Percentiles rank a stretch among this genome's conserved stretches.
These are phyloP conservation scores for Suhomyces sp. DNA, from an alignment of 805 yeast genomes.

Conservation along the genomic window DNA sequence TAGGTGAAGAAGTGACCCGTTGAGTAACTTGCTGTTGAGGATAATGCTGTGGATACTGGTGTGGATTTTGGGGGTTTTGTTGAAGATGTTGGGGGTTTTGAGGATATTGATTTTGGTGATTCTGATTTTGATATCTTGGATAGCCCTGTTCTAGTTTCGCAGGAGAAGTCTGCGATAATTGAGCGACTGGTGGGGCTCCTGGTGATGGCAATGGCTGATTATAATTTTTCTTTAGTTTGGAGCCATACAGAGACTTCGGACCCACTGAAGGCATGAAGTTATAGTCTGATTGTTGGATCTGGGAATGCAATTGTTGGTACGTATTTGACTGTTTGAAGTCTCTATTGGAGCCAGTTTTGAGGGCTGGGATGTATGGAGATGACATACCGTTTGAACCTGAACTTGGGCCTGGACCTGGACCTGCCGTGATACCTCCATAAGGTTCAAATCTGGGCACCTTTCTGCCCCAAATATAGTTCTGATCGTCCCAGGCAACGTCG, in stretches of 20 bases:
- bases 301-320: constrained; percentile 38
- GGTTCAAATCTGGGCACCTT: constrained; percentile 29
- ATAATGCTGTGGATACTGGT: constrained; percentile 6
- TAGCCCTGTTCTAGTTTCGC: constrained; percentile 2
- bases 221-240: constrained; percentile 26
- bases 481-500: constrained; percentile 40
- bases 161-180: background rate
- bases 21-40: background rate
- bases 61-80: constrained; percentile 4
- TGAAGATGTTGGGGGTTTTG: constrained; percentile 5
- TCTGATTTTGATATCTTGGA: background rate
- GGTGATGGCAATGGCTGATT: background rate
- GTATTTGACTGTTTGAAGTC: constrained; percentile 36
- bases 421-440: constrained; percentile 6
- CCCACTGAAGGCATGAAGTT: constrained; percentile 32
- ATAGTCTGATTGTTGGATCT: constrained; percentile 34
- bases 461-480: constrained; percentile 35
- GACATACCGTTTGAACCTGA: constrained; percentile 1
- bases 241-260: constrained; percentile 29
- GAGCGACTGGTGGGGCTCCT: background rate
- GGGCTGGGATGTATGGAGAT: constrained; percentile 15
- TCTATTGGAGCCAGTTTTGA: constrained; percentile 37
- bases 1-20: background rate
- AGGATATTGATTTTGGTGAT: background rate
- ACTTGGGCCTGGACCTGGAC: background rate